phyloP scores from a whole-genome alignment of 2,329 filamentous ascomycete genomes.

The Aureobasidium musti region DNA sequence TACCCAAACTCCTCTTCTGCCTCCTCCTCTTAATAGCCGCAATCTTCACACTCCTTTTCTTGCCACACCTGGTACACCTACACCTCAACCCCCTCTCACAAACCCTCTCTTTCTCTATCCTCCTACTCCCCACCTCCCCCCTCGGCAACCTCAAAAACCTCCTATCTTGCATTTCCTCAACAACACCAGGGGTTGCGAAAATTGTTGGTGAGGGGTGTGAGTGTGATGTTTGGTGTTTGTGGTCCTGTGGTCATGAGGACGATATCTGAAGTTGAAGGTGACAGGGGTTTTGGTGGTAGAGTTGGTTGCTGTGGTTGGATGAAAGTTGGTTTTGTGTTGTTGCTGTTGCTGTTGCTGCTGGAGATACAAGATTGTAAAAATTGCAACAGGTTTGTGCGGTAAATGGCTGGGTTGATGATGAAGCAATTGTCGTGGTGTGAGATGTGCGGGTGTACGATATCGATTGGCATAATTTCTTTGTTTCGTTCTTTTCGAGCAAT shows the following conservation, averaged over 20 bases:
- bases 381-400: neutral
- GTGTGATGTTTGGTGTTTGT: neutral
- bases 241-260: neutral
- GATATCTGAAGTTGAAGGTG: neutral
- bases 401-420: slow-evolving; percentile 9
- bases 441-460: slow-evolving; percentile 17
- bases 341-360: neutral
- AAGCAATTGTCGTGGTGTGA: slow-evolving; percentile 6
- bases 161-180: neutral
- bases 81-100: slow-evolving; percentile 1
- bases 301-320: too few species aligned
- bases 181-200: neutral
- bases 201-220: neutral
- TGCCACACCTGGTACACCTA: slow-evolving; percentile 8
- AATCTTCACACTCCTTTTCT: neutral
- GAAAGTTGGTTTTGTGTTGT: neutral
- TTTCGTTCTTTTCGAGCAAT: neutral
- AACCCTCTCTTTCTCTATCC: neutral
- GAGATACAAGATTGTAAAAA: neutral
- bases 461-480: slow-evolving; percentile 12
- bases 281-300: neutral
- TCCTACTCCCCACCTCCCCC: neutral
- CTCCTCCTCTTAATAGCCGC: slow-evolving; percentile 18
- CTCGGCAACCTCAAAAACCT: slow-evolving; percentile 2
- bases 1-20: neutral